Evolutionary conservation across 23 red algal species (phyloP).

Genomic region (Gracilaria caudata): DNA sequence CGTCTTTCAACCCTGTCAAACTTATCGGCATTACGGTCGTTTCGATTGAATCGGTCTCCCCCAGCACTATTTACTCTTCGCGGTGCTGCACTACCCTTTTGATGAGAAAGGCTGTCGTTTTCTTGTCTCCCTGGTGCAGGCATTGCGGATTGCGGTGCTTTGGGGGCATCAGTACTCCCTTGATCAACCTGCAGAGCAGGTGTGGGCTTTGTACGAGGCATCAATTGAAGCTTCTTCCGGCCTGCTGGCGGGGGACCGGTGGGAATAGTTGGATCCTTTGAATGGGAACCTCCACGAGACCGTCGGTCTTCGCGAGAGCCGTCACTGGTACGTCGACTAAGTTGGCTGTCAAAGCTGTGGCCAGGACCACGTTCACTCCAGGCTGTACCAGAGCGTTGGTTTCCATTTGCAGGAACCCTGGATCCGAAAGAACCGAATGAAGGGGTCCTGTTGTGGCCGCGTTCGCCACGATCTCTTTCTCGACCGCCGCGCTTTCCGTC

Average conservation of each 20-base stretch:
- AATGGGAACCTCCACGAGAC: slow-evolving; percentile 2
- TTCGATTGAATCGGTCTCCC: slow-evolving; percentile 3
- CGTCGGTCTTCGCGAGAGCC: slow-evolving; percentile 27
- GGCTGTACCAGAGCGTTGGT: neutral
- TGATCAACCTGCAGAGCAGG: slow-evolving; percentile 50
- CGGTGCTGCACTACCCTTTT: neutral
- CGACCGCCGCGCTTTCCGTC: slow-evolving; percentile 19
- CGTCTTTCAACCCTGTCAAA: slow-evolving; percentile 26
- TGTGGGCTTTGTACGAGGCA: slow-evolving; percentile 65
- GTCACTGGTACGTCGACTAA: slow-evolving; percentile 2
- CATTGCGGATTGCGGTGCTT: neutral
- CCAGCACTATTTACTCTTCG: slow-evolving; percentile 17
- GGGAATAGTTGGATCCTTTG: slow-evolving; percentile 61
- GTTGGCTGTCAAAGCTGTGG: slow-evolving; percentile 25
- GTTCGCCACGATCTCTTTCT: slow-evolving; percentile 17
- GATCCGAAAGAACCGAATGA: slow-evolving; percentile 19
- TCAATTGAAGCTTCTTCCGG: slow-evolving; percentile 62
- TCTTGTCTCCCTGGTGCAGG: slow-evolving; percentile 21
- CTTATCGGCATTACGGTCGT: neutral
- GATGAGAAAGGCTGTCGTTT: neutral
- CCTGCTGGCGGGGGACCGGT: slow-evolving; percentile 56
- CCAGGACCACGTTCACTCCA: slow-evolving; percentile 12
- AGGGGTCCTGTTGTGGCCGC: neutral
- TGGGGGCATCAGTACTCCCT: neutral
- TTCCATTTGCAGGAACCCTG: neutral